These are phyloP conservation scores for Ceratobasidium sp. DNA, from an alignment of 1,284 basidiomycete genomes.

Conservation along the genomic window DNA sequence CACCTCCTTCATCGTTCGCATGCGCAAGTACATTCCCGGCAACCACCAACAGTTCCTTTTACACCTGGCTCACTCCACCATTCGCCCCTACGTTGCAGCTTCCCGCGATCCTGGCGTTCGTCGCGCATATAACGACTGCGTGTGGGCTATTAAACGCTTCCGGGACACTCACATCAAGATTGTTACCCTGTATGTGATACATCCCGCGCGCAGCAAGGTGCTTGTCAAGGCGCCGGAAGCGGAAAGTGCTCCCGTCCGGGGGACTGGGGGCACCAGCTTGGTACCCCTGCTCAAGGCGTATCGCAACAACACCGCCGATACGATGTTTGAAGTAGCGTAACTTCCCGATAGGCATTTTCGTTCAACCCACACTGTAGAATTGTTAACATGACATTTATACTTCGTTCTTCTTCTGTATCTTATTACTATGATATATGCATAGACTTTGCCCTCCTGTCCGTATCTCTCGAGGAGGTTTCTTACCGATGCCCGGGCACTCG, in stretches of 20 bases:
- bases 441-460: no score
- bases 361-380: no score
- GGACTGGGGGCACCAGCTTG: constrained; percentile 62
- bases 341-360: no score
- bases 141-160: constrained; percentile 58
- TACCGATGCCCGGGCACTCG: no score
- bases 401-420: no score
- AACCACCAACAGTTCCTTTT: constrained; percentile 64
- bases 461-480: no score
- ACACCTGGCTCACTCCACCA: constrained; percentile 58
- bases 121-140: constrained; percentile 58
- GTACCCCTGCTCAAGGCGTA: constrained; percentile 59
- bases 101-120: constrained; percentile 49
- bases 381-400: no score
- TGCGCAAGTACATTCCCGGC: constrained; percentile 62
- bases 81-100: constrained; percentile 50
- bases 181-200: constrained; percentile 59
- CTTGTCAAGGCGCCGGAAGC: constrained; percentile 34
- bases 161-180: constrained; percentile 64
- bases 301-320: constrained; percentile 38
- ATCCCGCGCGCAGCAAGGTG: constrained; percentile 51
- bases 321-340: constrained; percentile 2
- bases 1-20: constrained; percentile 60
- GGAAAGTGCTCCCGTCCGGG: constrained; percentile 54
- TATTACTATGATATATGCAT: no score